A percentile compares a stretch with the other conserved stretches of the same genome.
Conservation (phyloP, 495 filamentous ascomycete genomes). For the Jackrogersella minutella region DNA sequence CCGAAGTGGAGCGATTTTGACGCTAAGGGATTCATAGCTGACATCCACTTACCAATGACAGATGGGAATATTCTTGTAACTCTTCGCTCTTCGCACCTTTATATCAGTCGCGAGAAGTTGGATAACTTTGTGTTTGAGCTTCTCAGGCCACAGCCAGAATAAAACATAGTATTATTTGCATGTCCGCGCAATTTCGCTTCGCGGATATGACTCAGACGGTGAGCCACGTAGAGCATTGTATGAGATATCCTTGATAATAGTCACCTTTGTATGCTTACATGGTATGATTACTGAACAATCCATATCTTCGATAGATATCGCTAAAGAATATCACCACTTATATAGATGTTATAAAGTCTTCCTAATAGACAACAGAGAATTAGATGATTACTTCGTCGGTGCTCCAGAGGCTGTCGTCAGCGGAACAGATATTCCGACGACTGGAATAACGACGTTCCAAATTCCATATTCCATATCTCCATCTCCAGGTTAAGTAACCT, state of each 20-base stretch:
- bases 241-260: background rate
- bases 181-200: background rate
- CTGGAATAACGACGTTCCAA: background rate
- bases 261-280: background rate
- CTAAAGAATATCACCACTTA: too few relatives aligned
- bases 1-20: constrained; percentile 5
- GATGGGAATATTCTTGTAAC: too few relatives aligned
- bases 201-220: background rate
- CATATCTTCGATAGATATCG: background rate
- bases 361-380: too few relatives aligned
- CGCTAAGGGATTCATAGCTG: too few relatives aligned
- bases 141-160: background rate
- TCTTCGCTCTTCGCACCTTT: background rate
- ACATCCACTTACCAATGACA: background rate
- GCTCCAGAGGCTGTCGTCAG: background rate
- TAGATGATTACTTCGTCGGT: too few relatives aligned
- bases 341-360: too few relatives aligned
- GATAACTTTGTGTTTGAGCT: background rate
- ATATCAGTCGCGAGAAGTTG: background rate
- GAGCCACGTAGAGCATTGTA: background rate
- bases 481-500: background rate
- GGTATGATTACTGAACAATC: background rate
- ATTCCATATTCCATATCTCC: constrained; percentile 1
- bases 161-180: background rate
- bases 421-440: background rate